phyloP scores from a whole-genome alignment of 305 asterid genomes.

The Coffea humblotiana region DNA sequence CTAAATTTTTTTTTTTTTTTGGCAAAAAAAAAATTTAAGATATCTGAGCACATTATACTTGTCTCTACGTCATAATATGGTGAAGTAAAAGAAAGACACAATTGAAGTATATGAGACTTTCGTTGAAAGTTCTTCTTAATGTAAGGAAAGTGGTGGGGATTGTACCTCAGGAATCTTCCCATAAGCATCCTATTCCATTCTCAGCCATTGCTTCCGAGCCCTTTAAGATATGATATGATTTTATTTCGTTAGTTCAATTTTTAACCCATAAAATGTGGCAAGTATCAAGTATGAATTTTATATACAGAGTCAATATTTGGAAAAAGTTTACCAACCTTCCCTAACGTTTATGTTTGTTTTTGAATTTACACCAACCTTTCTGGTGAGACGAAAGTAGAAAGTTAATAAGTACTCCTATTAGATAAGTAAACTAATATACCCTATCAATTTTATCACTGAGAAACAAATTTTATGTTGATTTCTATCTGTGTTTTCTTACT shows the following conservation, averaged over 20 bases:
- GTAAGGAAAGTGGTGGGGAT: neutral
- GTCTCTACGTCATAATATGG: neutral
- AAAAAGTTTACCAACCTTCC: neutral
- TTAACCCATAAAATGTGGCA: neutral
- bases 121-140: neutral
- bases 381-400: neutral
- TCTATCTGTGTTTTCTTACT: neutral
- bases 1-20: neutral
- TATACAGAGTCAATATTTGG: neutral
- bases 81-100: neutral
- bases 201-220: neutral
- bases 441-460: neutral
- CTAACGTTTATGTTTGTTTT: neutral
- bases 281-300: too few species aligned
- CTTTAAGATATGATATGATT: neutral
- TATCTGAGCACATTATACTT: too few species aligned
- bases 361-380: constrained; percentile 8
- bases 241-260: neutral
- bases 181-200: neutral
- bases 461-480: neutral
- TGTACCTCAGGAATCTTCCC: neutral
- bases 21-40: too few species aligned
- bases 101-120: neutral
- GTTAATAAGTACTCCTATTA: neutral
- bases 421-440: neutral